Conservation (phyloP, 495 filamentous ascomycete genomes). For the Monascus purpureus region DNA sequence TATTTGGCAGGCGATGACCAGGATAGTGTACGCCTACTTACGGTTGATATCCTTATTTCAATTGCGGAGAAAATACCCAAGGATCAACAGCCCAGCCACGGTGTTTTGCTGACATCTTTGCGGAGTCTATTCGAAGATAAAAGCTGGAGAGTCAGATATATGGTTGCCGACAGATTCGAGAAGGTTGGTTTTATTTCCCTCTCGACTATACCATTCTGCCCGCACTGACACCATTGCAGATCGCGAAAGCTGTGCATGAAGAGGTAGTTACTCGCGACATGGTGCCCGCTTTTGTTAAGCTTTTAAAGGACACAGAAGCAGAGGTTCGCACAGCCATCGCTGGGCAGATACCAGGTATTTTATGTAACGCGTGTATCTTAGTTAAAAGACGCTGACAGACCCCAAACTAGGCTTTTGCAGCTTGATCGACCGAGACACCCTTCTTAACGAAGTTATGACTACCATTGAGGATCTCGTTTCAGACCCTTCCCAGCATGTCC, state of each 20-base stretch:
- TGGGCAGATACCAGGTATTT: conserved; percentile 81
- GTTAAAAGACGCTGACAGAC: conserved; percentile 6
- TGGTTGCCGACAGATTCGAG: conserved; percentile 97
- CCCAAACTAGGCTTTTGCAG: conserved; percentile 64
- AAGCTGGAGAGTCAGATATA: conserved; percentile 97
- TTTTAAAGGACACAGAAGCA: conserved; percentile 92
- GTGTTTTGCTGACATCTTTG: conserved; percentile 76
- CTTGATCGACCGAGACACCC: conserved; percentile 69
- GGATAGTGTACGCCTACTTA: conserved; percentile 90
- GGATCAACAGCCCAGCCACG: conserved; percentile 93
- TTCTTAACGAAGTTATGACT: conserved; percentile 94
- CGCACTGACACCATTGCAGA: conserved; percentile 35
- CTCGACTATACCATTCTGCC: conserved; percentile 3
- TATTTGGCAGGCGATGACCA: conserved; percentile 92
- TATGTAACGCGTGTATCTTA: conserved; percentile 1
- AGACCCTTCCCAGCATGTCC: conserved; percentile 91
- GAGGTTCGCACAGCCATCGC: conserved; percentile 96
- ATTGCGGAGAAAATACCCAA: conserved; percentile 97
- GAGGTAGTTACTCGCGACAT: conserved; percentile 89
- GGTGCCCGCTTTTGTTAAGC: conserved; percentile 92
- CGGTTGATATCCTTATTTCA: conserved; percentile 89
- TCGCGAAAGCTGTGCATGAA: conserved; percentile 95
- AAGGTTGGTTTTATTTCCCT: conserved; percentile 44
- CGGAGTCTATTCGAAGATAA: conserved; percentile 94
- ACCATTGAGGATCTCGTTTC: conserved; percentile 92